Conservation (phyloP, 2,329 filamentous ascomycete genomes). For the Xylariaceae sp. region DNA sequence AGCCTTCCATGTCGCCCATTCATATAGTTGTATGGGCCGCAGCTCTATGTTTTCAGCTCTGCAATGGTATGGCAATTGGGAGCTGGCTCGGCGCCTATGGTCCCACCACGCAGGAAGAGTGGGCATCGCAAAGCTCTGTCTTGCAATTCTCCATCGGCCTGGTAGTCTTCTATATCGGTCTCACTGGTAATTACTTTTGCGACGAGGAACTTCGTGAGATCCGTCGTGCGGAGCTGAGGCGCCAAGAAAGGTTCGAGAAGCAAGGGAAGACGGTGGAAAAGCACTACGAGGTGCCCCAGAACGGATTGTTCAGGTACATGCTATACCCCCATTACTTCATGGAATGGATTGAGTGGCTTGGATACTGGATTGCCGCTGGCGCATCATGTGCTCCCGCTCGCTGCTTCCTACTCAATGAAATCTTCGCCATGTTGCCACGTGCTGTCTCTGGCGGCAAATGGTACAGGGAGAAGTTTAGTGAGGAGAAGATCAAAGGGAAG, state of each 20-base stretch:
- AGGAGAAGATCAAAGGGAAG: slow-evolving; percentile 68
- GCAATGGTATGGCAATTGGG: slow-evolving; percentile 74
- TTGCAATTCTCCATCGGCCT: slow-evolving; percentile 60
- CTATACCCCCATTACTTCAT: slow-evolving; percentile 92
- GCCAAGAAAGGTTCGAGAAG: slow-evolving; percentile 45
- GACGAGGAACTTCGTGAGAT: slow-evolving; percentile 89
- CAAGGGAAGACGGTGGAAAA: slow-evolving; percentile 58
- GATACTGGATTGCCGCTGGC: slow-evolving; percentile 75
- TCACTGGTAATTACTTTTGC: slow-evolving; percentile 79
- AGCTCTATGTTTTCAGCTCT: slow-evolving; percentile 70
- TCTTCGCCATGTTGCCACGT: slow-evolving; percentile 84
- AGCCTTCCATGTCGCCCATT: slow-evolving; percentile 90
- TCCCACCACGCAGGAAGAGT: slow-evolving; percentile 53
- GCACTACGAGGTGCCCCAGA: slow-evolving; percentile 81
- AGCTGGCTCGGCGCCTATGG: slow-evolving; percentile 82
- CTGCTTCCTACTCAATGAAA: slow-evolving; percentile 79
- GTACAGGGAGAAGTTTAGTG: slow-evolving; percentile 86
- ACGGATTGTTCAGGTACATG: slow-evolving; percentile 76
- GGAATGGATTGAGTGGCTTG: slow-evolving; percentile 95
- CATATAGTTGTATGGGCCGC: slow-evolving; percentile 62
- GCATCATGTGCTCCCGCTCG: slow-evolving; percentile 69
- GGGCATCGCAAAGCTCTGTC: slow-evolving; percentile 36
- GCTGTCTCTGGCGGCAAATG: slow-evolving; percentile 76
- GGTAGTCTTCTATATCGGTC: slow-evolving; percentile 69
- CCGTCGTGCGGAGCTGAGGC: slow-evolving; percentile 61